Evolutionary conservation across 2,329 filamentous ascomycete species (phyloP).

Genomic region (Diaporthe amygdali): DNA sequence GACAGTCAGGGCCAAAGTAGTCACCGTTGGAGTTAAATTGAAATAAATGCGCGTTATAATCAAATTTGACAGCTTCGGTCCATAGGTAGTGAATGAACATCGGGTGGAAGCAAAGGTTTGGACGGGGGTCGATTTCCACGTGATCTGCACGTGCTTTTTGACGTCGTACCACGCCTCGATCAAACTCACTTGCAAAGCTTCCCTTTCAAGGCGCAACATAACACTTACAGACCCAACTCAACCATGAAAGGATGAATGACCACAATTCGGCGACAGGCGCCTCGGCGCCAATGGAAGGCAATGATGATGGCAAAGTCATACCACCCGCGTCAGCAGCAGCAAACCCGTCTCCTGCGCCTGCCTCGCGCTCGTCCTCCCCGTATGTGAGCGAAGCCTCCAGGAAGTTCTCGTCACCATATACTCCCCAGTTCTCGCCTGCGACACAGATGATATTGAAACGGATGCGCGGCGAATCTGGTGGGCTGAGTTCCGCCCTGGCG

Average conservation of each 20-base stretch:
- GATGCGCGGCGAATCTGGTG: slow-evolving; percentile 31
- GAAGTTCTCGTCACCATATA: slow-evolving; percentile 63
- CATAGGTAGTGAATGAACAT: not conserved
- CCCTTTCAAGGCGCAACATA: not conserved
- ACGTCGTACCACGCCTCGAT: not conserved
- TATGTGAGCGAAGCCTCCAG: slow-evolving; percentile 3
- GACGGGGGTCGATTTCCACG: not conserved
- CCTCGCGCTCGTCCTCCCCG: not conserved
- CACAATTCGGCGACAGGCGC: not conserved
- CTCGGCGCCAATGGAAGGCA: not conserved
- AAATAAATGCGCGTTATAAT: no score
- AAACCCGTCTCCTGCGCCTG: not conserved
- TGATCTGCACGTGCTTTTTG: slow-evolving; percentile 24
- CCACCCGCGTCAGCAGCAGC: not conserved
- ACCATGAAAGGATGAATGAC: slow-evolving; percentile 1
- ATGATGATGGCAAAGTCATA: not conserved
- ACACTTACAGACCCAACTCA: not conserved
- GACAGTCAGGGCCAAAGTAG: no score
- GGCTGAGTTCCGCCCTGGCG: slow-evolving; percentile 31
- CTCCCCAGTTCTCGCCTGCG: slow-evolving; percentile 25
- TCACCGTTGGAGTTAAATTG: no score
- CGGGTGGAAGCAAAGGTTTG: not conserved
- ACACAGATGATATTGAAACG: slow-evolving; percentile 31
- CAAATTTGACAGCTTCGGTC: no score
- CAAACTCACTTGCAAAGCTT: not conserved